Base-by-base conservation (phyloP, 2,329 filamentous ascomycete genomes). In the Fusarium udum region DNA sequence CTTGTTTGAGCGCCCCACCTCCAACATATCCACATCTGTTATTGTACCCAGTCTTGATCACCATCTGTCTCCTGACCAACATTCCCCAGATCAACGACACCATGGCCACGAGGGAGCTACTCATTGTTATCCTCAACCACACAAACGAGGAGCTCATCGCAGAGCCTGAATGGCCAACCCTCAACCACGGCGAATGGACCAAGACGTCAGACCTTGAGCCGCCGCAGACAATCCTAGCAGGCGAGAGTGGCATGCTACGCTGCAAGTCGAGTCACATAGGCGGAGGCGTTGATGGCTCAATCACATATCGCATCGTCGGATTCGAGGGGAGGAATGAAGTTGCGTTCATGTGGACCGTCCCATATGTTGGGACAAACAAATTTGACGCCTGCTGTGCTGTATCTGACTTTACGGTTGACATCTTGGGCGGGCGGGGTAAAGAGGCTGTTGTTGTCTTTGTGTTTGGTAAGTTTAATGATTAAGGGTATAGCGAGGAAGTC, bases 381-480 rank as follows among this genome's bases (percentile, higher is more conserved):
- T 69, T 68, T 18, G 32, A 59, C 9, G 31, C 12, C 31, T 43
- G 20, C 11, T 68, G 34, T n/a, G 28, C 45, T 7, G 10, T 42
- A 8, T 24, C 42, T 11, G 39, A n/a, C 51, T 69, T 69, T 26
- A 26, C 24, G 1, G 39, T 69, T 2, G 45, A 52, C 12, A 31
- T 59, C 4, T 7, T 69, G 24, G 64, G 64, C 7, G 64, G 67
- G 20, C 34, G 39, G 14, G 64, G 64, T 0, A 67, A 36, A 9
- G 63, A 67, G 34, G 40, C 66, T 46, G 63, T 67, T 3, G 66
- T 49, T 20, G 28, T 68, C 18, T 68, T 68, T 39, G 57, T 69
- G 3, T 59, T 68, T 31, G 63, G 67, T 69, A 24, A 64, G 64
- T 64, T 8, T 26, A 8, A 4, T n/a, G 1, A 13, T 4, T 6